Conservation (phyloP, 2,329 filamentous ascomycete genomes). For the Mycosphaerella arachidis region DNA sequence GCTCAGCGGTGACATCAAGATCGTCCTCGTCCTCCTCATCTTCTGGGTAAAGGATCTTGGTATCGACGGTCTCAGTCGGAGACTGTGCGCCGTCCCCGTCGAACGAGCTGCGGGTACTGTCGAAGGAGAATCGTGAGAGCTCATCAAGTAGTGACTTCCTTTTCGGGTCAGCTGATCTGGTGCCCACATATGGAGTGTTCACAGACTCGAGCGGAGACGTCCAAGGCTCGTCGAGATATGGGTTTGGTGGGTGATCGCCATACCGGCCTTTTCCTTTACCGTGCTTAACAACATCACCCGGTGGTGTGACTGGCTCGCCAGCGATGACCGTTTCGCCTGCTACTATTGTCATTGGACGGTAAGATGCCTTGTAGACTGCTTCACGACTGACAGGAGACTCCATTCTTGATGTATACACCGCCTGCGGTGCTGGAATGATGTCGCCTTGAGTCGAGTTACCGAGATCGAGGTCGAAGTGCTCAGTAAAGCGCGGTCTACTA, state of each 20-base stretch:
- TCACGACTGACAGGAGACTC: neutral
- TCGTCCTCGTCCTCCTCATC: neutral
- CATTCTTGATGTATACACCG: neutral
- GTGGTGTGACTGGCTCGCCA: neutral
- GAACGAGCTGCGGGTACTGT: neutral
- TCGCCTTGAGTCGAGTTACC: neutral
- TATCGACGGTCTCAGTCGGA: too few relatives aligned
- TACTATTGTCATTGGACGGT: neutral
- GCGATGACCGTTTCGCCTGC: neutral
- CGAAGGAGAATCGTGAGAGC: neutral
- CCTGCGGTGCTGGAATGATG: neutral
- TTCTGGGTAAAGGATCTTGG: too few relatives aligned
- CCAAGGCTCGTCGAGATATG: neutral
- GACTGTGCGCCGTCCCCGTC: neutral
- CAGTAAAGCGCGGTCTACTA: neutral
- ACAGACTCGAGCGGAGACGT: neutral
- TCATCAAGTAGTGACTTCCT: neutral
- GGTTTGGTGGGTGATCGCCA: neutral
- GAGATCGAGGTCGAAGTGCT: neutral
- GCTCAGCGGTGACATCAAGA: slow-evolving; percentile 5
- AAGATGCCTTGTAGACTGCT: neutral
- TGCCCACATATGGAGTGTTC: neutral
- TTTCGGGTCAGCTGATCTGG: neutral
- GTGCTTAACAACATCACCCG: neutral
- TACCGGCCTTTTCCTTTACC: neutral